phyloP scores from a whole-genome alignment of 2,329 filamentous ascomycete genomes.

The Claviceps capensis region DNA sequence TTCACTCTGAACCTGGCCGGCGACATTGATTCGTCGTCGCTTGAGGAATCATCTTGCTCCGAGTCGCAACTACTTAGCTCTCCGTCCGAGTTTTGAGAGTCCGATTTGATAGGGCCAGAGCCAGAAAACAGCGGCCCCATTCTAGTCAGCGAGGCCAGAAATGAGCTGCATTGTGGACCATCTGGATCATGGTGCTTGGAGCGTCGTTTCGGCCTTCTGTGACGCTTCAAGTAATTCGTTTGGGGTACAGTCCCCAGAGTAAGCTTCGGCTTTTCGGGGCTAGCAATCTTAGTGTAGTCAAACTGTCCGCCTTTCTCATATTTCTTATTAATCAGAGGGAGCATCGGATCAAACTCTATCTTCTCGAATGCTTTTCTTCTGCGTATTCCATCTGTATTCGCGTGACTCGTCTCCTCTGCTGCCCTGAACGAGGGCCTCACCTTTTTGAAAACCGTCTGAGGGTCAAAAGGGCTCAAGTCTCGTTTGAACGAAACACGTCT shows the following conservation, averaged over 20 bases:
- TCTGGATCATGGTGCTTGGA: conserved; percentile 15
- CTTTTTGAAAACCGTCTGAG: conserved; percentile 44
- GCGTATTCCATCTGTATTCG: conserved; percentile 14
- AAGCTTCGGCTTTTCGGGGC: conserved; percentile 16
- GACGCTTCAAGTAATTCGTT: conserved; percentile 34
- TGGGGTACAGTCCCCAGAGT: conserved; percentile 26
- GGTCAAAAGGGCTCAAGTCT: conserved; percentile 42
- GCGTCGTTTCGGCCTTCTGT: conserved; percentile 27
- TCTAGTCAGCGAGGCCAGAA: conserved; percentile 15
- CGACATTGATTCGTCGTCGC: conserved; percentile 34
- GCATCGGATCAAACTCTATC: conserved; percentile 37
- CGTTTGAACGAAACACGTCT: conserved; percentile 29
- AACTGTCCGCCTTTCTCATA: conserved; percentile 44
- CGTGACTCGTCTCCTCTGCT: conserved; percentile 10
- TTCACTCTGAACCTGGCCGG: conserved; percentile 35
- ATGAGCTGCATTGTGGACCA: conserved; percentile 9
- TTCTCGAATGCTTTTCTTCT: conserved; percentile 39
- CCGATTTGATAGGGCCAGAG: conserved; percentile 24
- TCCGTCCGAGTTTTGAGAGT: conserved; percentile 26
- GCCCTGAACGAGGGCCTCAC: conserved; percentile 32
- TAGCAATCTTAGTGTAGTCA: conserved; percentile 25
- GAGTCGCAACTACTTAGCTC: conserved; percentile 39
- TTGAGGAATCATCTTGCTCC: conserved; percentile 39
- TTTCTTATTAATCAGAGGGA: conserved; percentile 43
- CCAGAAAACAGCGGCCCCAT: conserved; percentile 13